phyloP scores from a whole-genome alignment of 176 grass and related monocot species.

The Puya raimondii region DNA sequence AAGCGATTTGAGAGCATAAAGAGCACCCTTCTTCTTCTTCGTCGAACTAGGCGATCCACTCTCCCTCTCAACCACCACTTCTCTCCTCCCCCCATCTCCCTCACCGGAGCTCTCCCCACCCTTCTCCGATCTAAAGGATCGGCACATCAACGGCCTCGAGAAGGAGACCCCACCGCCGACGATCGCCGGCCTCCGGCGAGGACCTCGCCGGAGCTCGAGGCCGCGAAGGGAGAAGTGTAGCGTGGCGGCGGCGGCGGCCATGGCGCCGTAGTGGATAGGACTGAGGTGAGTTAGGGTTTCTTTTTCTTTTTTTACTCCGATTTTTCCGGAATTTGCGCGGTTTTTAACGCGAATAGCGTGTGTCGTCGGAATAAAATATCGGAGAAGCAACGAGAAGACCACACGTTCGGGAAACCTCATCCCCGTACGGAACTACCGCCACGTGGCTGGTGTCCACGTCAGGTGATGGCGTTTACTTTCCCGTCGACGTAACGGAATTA shows the following conservation, averaged over 20 bases:
- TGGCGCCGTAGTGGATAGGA: conserved; percentile 12
- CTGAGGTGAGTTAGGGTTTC: not conserved
- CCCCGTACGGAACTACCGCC: too few species aligned
- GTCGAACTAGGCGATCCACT: conserved; percentile 16
- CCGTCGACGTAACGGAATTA: not conserved
- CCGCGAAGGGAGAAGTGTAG: conserved; percentile 33
- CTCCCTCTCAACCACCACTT: conserved; percentile 10
- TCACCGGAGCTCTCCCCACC: conserved; percentile 21
- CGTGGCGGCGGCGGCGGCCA: conserved; percentile 48
- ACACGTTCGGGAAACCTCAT: too few species aligned
- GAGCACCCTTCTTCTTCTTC: conserved; percentile 77
- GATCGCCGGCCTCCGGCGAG: conserved; percentile 14
- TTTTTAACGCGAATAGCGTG: too few species aligned
- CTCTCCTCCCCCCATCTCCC: not conserved
- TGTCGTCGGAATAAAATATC: too few species aligned
- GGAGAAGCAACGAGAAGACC: too few species aligned
- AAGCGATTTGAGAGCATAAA: conserved; percentile 70
- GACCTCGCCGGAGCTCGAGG: conserved; percentile 17
- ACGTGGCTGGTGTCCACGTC: not conserved
- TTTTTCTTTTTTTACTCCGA: too few species aligned
- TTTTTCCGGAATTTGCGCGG: too few species aligned
- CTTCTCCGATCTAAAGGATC: conserved; percentile 41
- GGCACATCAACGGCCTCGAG: conserved; percentile 15
- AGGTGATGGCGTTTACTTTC: not conserved
- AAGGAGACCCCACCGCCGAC: not conserved